Evolutionary conservation across 1,284 basidiomycete genomes (phyloP).

Genomic region (Ustilago shanxiensis): DNA sequence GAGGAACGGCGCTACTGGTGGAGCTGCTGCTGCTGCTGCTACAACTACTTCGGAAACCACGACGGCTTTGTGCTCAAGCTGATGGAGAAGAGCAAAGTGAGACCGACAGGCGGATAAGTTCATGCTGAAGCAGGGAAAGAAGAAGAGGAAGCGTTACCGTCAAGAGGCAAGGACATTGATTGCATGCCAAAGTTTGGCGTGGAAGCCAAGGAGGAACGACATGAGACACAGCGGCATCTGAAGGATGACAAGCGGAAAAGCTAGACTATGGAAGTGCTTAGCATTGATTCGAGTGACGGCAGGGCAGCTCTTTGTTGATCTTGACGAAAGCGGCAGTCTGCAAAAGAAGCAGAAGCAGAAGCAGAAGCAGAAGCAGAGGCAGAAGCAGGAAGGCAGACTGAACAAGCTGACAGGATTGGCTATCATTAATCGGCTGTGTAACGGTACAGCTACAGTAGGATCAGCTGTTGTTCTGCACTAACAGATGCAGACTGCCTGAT

Average conservation of each 20-base stretch:
- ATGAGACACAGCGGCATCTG: constrained; percentile 34
- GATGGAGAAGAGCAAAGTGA: constrained; percentile 1
- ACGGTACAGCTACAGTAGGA: constrained; percentile 4
- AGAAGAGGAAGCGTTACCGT: background rate
- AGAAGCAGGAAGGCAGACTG: background rate
- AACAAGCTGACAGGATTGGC: constrained; percentile 1
- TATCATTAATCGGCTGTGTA: background rate
- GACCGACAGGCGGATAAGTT: constrained; percentile 5
- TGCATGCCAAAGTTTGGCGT: constrained; percentile 29
- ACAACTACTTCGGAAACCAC: no score
- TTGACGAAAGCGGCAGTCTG: background rate
- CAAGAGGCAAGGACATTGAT: background rate
- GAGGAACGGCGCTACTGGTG: background rate
- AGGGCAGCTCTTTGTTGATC: no score
- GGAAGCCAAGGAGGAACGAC: constrained; percentile 33
- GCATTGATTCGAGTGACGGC: no score
- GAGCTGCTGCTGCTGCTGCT: background rate
- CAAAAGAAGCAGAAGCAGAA: no score
- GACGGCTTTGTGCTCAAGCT: background rate
- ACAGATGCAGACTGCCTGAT: background rate
- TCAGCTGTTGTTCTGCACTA: background rate
- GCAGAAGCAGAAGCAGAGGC: no score
- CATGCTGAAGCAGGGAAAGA: constrained; percentile 8
- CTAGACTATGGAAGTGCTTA: no score
- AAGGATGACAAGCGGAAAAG: constrained; percentile 21